phyloP scores from a whole-genome alignment of 73 alveolate species.

The Breviolum minutum region DNA sequence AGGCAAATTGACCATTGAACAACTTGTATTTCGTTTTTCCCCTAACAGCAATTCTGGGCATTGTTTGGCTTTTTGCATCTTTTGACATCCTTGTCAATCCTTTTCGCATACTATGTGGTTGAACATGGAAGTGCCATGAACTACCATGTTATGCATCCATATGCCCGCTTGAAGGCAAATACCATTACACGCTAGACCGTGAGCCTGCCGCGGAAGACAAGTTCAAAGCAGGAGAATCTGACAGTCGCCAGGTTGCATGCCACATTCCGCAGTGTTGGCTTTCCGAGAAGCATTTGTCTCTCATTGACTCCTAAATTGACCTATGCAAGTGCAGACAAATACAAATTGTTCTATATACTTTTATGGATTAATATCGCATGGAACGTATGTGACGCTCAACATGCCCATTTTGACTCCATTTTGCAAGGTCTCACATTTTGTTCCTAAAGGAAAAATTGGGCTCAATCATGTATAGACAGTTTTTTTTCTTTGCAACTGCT shows the following conservation, averaged over 20 bases:
- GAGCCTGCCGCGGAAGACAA: constrained; percentile 67
- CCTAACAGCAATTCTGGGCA: no score
- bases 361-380: not conserved
- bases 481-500: no score
- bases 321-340: not conserved
- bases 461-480: no score
- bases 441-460: no score
- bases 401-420: not conserved
- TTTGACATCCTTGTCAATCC: no score
- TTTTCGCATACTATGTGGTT: no score
- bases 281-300: no score
- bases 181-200: constrained; percentile 36
- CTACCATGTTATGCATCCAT: not conserved
- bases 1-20: not conserved
- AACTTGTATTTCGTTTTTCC: no score
- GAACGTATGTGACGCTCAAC: not conserved
- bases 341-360: not conserved
- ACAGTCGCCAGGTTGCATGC: constrained; percentile 10
- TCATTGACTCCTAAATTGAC: no score
- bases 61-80: no score
- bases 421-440: no score
- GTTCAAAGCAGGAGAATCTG: constrained; percentile 9
- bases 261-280: not conserved
- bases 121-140: no score
- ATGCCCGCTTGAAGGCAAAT: not conserved